Evolutionary conservation across 2,329 filamentous ascomycete species (phyloP).

Genomic region (Ascochyta clinopodiicola): DNA sequence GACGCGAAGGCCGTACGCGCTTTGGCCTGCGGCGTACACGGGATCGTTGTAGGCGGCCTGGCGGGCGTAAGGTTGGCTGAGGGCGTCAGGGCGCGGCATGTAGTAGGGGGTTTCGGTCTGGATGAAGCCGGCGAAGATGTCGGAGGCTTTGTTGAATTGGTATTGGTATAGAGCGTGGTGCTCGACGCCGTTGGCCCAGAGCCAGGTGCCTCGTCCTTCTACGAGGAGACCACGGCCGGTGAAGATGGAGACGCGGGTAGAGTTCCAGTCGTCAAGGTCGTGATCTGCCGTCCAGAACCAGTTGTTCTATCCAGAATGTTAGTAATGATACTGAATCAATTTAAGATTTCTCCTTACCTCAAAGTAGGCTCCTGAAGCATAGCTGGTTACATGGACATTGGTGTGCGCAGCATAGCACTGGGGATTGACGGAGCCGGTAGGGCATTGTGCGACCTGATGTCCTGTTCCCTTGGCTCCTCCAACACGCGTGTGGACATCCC

Average conservation of each 20-base stretch:
- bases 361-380: slow-evolving; percentile 70
- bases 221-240: slow-evolving; percentile 84
- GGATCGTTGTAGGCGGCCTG: slow-evolving; percentile 67
- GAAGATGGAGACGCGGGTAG: slow-evolving; percentile 80
- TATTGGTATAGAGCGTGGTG: slow-evolving; percentile 77
- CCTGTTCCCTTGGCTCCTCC: slow-evolving; percentile 80
- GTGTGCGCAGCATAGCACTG: slow-evolving; percentile 75
- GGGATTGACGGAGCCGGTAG: slow-evolving; percentile 68
- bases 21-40: slow-evolving; percentile 59
- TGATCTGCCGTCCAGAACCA: slow-evolving; percentile 75
- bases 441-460: slow-evolving; percentile 78
- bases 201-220: slow-evolving; percentile 59
- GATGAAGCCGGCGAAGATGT: slow-evolving; percentile 82
- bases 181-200: slow-evolving; percentile 73
- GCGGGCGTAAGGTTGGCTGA: slow-evolving; percentile 65
- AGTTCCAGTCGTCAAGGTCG: slow-evolving; percentile 78
- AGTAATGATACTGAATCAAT: neutral
- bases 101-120: slow-evolving; percentile 90
- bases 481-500: slow-evolving; percentile 88
- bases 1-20: slow-evolving; percentile 70
- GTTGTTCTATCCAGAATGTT: slow-evolving; percentile 12
- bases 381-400: slow-evolving; percentile 57
- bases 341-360: slow-evolving; percentile 60
- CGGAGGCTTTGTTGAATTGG: slow-evolving; percentile 76
- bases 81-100: slow-evolving; percentile 80